These are phyloP conservation scores for Sutorius australiensis DNA, from an alignment of 768 basidiomycete genomes.

Conservation along the genomic window DNA sequence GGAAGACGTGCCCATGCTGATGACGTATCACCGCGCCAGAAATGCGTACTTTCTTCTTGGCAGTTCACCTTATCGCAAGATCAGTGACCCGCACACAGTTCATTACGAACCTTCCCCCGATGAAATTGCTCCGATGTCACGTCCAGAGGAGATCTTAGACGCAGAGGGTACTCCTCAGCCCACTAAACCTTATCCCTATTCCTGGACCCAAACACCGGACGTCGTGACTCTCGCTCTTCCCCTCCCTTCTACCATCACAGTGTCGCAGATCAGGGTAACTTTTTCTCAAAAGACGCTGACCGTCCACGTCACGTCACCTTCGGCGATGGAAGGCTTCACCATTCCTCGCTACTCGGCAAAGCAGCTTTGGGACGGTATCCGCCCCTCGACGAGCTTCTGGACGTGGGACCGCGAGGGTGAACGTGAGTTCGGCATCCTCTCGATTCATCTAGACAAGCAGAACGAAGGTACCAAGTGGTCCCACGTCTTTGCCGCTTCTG, in stretches of 20 bases:
- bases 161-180: conserved; percentile 27
- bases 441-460: conserved; percentile 83
- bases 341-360: conserved; percentile 61
- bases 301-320: conserved; percentile 49
- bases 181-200: conserved; percentile 72
- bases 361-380: conserved; percentile 77
- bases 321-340: conserved; percentile 28
- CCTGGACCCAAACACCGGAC: conserved; percentile 88
- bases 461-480: conserved; percentile 84
- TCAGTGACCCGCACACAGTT: conserved; percentile 30
- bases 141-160: conserved; percentile 55
- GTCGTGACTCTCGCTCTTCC: conserved; percentile 81
- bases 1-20: conserved; percentile 62
- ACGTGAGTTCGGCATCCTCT: conserved; percentile 63
- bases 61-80: conserved; percentile 49
- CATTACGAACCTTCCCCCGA: conserved; percentile 58
- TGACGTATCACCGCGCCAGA: conserved; percentile 43
- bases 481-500: conserved; percentile 68
- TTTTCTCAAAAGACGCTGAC: conserved; percentile 67
- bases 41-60: conserved; percentile 56
- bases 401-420: conserved; percentile 84
- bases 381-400: conserved; percentile 81
- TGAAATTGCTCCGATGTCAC: conserved; percentile 69
- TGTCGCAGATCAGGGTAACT: conserved; percentile 58
- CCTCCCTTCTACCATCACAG: conserved; percentile 66